Percentiles rank a stretch among this genome's conserved stretches.
Evolutionary conservation across 2,329 filamentous ascomycete species (phyloP).

Genomic region (Gnomoniopsis smithogilvyi): DNA sequence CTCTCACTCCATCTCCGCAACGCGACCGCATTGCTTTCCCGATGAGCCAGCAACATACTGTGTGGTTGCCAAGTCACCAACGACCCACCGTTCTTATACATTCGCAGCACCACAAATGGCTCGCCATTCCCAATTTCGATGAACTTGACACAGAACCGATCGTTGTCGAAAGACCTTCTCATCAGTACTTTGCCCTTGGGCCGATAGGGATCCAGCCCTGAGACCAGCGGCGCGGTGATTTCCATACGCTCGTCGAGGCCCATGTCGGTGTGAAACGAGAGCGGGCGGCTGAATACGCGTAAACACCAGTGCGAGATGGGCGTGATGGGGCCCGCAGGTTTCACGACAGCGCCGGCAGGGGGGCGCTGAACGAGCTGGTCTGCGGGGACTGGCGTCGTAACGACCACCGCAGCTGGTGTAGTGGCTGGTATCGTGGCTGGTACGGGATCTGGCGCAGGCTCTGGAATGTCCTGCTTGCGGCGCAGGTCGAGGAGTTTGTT

Average conservation of each 20-base stretch:
- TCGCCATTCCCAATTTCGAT: slow-evolving; percentile 43
- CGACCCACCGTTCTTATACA: slow-evolving; percentile 34
- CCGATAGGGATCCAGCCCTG: slow-evolving; percentile 41
- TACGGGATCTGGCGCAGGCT: slow-evolving; percentile 5
- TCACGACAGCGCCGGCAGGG: not conserved
- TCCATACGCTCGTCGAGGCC: slow-evolving; percentile 2
- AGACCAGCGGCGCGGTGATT: slow-evolving; percentile 36
- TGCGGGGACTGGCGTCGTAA: not conserved
- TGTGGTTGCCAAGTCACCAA: slow-evolving; percentile 50
- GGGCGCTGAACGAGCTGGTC: not conserved
- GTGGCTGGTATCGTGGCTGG: not conserved
- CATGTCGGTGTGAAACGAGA: slow-evolving; percentile 41
- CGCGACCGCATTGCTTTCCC: slow-evolving; percentile 45
- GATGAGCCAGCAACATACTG: slow-evolving; percentile 52
- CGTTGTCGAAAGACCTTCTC: slow-evolving; percentile 56
- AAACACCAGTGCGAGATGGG: slow-evolving; percentile 50
- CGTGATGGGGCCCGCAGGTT: slow-evolving; percentile 21
- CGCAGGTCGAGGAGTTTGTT: slow-evolving; percentile 49
- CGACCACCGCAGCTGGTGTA: not conserved
- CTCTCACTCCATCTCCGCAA: slow-evolving; percentile 50
- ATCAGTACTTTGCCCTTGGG: slow-evolving; percentile 50
- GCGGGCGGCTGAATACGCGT: slow-evolving; percentile 52
- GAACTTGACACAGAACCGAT: slow-evolving; percentile 50
- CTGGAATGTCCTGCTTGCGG: slow-evolving; percentile 45
- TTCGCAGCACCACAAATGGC: slow-evolving; percentile 47